These are phyloP conservation scores for Phytophthora pluvialis DNA, from an alignment of 352 stramenopile species.

Conservation along the genomic window DNA sequence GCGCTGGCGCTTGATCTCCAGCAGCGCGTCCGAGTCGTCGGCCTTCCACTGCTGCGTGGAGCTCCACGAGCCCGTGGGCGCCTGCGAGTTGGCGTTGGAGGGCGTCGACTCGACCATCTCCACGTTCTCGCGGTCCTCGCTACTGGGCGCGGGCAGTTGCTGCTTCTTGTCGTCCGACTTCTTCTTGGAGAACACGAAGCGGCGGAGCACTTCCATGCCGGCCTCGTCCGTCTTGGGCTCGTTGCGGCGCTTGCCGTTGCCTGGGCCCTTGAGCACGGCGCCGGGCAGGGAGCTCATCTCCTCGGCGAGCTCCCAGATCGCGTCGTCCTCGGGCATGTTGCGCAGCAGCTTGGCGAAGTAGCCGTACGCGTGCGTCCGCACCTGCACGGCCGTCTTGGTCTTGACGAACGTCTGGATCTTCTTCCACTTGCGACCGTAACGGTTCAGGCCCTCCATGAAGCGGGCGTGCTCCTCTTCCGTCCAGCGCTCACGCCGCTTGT, in stretches of 20 bases:
- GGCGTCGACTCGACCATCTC: slow-evolving; percentile 46
- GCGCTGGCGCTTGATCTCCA: slow-evolving; percentile 55
- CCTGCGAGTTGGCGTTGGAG: slow-evolving; percentile 34
- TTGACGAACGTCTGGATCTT: slow-evolving; percentile 89
- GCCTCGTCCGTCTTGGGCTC: slow-evolving; percentile 87
- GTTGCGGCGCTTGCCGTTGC: slow-evolving; percentile 77
- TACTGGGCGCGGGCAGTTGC: slow-evolving; percentile 25
- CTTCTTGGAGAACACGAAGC: slow-evolving; percentile 87
- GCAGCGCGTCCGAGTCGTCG: slow-evolving; percentile 39
- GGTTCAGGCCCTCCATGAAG: slow-evolving; percentile 89
- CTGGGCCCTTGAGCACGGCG: slow-evolving; percentile 74
- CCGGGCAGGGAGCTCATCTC: slow-evolving; percentile 82
- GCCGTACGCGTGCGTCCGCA: slow-evolving; percentile 86
- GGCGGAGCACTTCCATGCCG: slow-evolving; percentile 83
- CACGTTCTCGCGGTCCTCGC: slow-evolving; percentile 47
- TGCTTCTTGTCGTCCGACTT: slow-evolving; percentile 66
- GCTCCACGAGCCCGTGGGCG: slow-evolving; percentile 38
- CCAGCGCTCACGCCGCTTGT: slow-evolving; percentile 83
- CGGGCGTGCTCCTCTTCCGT: slow-evolving; percentile 83
- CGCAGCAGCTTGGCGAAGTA: slow-evolving; percentile 88
- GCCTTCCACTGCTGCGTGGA: slow-evolving; percentile 45
- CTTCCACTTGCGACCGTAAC: slow-evolving; percentile 89
- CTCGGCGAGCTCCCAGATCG: slow-evolving; percentile 80
- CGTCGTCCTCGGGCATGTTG: slow-evolving; percentile 88
- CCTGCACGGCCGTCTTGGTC: slow-evolving; percentile 87